Base-by-base conservation (phyloP, 1,139 yeast genomes). In the Barnettozyma hawaiiensis region DNA sequence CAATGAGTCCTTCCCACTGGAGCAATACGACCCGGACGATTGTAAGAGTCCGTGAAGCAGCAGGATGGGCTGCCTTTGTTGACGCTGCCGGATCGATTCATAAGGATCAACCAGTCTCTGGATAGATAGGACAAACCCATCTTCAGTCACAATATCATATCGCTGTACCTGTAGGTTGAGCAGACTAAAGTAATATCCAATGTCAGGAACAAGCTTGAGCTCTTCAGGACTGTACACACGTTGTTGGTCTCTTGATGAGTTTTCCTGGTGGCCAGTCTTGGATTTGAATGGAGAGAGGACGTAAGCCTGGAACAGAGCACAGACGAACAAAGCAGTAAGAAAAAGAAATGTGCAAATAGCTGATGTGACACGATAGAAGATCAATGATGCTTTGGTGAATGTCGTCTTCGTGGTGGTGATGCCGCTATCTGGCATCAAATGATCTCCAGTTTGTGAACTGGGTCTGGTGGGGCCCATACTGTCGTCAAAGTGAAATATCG, bases 31-130 rank as follows among this genome's bases (percentile, higher is more conserved):
- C 0, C 92, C 97, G 0, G 94, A 79, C 23, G 95, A 82, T 55
- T 89, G 95, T 50, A 92, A 66, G 16, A 92, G 69, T 0, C 98
- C 98, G 55, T 92, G 98, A 21, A 90, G 70, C 50, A 86, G 64
- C 23, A 92, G 66, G 1, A 90, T 65, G 0, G 97, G 97, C 47
- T 67, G 69, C 44, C 64, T 60, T 16, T 36, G 53, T 29, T 42
- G 52, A 20, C 73, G 55, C 3, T 60, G 55, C 3, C 52, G 59
- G 0, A 52, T 55, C 1, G 67, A 35, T 41, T 71, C 76, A 7
- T 61, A 61, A 2, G 63, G 81, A 49, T 81, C 76, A 9, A 79
- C 62, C 12, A 86, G 61, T 39, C 85, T 76, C 58, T 86, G 83
- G 38, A 90, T 60, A 0, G 71, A 69, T 21, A 92, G 64, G 2